These are phyloP conservation scores for Henckelia pumila DNA, from an alignment of 257 asterid species.

Conservation along the genomic window DNA sequence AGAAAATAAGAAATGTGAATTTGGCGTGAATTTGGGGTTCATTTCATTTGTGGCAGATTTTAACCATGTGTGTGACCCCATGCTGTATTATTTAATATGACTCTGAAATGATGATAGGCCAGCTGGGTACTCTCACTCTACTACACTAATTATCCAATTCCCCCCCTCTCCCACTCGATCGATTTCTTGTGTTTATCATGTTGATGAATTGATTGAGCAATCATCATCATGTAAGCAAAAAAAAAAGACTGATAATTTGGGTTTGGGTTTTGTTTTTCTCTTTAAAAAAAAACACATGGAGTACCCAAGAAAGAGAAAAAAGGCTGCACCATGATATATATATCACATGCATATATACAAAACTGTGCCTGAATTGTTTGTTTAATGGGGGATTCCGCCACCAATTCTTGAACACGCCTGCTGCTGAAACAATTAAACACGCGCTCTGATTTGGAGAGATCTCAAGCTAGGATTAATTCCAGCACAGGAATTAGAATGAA, in stretches of 20 bases:
- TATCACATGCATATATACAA: slow-evolving; percentile 12
- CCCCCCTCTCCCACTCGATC: too few relatives aligned
- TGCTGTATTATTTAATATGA: slow-evolving; percentile 20
- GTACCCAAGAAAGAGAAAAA: slow-evolving; percentile 13
- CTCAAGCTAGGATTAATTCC: background rate
- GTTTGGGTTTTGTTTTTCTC: background rate
- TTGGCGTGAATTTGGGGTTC: slow-evolving; percentile 37
- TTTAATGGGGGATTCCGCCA: too few relatives aligned
- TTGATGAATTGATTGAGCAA: slow-evolving; percentile 12
- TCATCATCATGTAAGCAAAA: background rate
- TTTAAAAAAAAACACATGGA: slow-evolving; percentile 2
- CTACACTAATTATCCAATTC: too few relatives aligned
- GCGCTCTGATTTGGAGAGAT: background rate
- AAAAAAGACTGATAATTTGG: background rate
- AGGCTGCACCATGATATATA: background rate
- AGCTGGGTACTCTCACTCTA: slow-evolving; percentile 8
- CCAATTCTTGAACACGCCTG: too few relatives aligned
- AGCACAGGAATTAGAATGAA: background rate
- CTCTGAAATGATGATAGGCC: slow-evolving; percentile 7
- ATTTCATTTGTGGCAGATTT: slow-evolving; percentile 34
- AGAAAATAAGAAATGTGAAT: slow-evolving; percentile 24
- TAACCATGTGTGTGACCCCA: slow-evolving; percentile 18
- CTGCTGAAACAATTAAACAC: too few relatives aligned
- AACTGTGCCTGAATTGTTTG: too few relatives aligned
- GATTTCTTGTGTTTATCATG: too few relatives aligned